Evolutionary conservation across 192 early-diverging fungal species (phyloP).

Genomic region (Mortierella alpina): DNA sequence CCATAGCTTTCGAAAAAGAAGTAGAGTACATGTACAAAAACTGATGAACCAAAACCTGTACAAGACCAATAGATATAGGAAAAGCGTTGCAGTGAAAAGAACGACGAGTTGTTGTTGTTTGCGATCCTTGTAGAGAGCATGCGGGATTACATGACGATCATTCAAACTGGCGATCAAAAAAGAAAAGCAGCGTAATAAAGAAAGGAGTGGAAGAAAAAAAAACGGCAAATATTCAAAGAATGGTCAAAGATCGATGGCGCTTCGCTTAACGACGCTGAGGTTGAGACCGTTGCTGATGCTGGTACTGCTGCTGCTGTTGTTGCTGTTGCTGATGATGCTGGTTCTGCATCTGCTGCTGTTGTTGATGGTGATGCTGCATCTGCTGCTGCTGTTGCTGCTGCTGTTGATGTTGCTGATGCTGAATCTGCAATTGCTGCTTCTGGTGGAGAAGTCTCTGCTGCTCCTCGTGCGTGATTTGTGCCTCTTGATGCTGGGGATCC

Average conservation of each 20-base stretch:
- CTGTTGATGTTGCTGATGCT: slow-evolving; percentile 45
- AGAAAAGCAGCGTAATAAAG: not conserved
- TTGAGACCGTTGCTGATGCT: slow-evolving; percentile 1
- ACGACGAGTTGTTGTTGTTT: not conserved
- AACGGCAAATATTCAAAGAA: no score
- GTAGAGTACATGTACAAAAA: slow-evolving; percentile 19
- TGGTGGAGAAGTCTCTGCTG: slow-evolving; percentile 50
- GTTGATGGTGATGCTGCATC: slow-evolving; percentile 6
- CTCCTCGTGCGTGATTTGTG: slow-evolving; percentile 41
- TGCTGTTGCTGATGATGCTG: slow-evolving; percentile 22
- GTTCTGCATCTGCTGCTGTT: slow-evolving; percentile 5
- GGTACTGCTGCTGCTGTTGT: slow-evolving; percentile 14
- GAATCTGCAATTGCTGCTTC: slow-evolving; percentile 48
- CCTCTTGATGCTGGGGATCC: slow-evolving; percentile 70
- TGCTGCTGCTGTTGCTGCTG: slow-evolving; percentile 27
- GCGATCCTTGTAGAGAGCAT: no score
- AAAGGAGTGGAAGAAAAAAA: slow-evolving; percentile 6
- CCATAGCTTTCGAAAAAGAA: slow-evolving; percentile 1
- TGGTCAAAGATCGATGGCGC: not conserved
- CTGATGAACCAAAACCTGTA: slow-evolving; percentile 3
- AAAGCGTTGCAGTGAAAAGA: not conserved
- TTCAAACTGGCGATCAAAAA: not conserved
- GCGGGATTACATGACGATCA: no score
- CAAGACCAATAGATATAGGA: not conserved
- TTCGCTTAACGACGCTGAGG: slow-evolving; percentile 3